Conservation (phyloP, 345 rosid species). For the Microthlaspi erraticum region DNA sequence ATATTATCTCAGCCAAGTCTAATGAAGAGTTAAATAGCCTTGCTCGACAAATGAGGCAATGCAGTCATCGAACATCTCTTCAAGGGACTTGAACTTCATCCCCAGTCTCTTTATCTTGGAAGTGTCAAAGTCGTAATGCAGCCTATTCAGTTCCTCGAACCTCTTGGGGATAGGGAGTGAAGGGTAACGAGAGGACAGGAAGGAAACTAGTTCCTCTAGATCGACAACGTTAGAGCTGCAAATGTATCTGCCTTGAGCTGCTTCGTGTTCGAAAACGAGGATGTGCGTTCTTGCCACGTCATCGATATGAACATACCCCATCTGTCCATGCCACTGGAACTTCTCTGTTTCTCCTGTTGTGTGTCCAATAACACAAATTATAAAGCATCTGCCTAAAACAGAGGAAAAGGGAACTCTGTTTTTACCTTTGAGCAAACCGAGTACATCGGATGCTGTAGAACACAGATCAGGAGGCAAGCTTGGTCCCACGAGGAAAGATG, state of each 20-base stretch:
- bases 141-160: conserved; percentile 65
- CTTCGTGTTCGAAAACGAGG: conserved; percentile 62
- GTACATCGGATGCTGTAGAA: conserved; percentile 81
- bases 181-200: conserved; percentile 66
- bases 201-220: conserved; percentile 55
- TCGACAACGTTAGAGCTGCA: conserved; percentile 68
- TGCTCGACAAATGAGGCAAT: conserved; percentile 62
- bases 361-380: conserved; percentile 6
- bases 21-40: conserved; percentile 50
- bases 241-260: conserved; percentile 65
- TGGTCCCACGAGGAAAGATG: conserved; percentile 82
- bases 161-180: conserved; percentile 64
- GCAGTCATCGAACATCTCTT: conserved; percentile 79
- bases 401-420: not conserved
- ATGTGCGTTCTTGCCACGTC: conserved; percentile 82
- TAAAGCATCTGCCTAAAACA: not conserved
- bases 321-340: conserved; percentile 82
- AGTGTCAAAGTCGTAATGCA: conserved; percentile 64
- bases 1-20: not conserved
- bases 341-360: conserved; percentile 60
- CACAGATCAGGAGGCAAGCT: conserved; percentile 73
- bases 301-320: conserved; percentile 94
- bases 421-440: conserved; percentile 81
- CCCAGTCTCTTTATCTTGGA: conserved; percentile 67
- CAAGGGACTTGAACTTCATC: conserved; percentile 65